Conservation (phyloP, 2,329 filamentous ascomycete species). For the Thelonectria olida region DNA sequence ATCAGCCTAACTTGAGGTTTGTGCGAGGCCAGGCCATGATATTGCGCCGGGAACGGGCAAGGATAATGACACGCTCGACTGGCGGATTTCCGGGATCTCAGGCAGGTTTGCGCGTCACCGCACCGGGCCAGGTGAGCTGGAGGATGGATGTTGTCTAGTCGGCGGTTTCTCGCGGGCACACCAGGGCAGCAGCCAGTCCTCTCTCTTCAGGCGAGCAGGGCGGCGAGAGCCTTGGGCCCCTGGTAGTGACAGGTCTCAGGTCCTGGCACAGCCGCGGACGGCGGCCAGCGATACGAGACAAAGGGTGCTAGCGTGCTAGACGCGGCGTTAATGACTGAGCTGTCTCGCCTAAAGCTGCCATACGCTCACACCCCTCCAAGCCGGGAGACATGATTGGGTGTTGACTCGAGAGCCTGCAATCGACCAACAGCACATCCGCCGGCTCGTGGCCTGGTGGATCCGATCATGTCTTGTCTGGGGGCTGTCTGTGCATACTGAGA, state of each 20-base stretch:
- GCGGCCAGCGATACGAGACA: conserved; percentile 41
- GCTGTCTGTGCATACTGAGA: not conserved
- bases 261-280: conserved; percentile 43
- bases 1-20: conserved; percentile 20
- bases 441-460: conserved; percentile 26
- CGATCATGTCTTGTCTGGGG: conserved; percentile 20
- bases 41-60: conserved; percentile 25
- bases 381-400: conserved; percentile 30
- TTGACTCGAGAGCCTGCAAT: conserved; percentile 32
- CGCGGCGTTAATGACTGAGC: conserved; percentile 43
- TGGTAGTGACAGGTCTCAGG: conserved; percentile 6
- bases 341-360: conserved; percentile 37
- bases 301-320: conserved; percentile 43
- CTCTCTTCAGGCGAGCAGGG: conserved; percentile 21
- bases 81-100: conserved; percentile 16
- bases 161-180: conserved; percentile 27
- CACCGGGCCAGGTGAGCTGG: conserved; percentile 13
- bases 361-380: conserved; percentile 25
- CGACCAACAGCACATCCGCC: conserved; percentile 38
- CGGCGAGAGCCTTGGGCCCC: conserved; percentile 20
- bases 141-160: conserved; percentile 18
- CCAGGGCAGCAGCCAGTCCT: conserved; percentile 21
- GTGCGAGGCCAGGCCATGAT: conserved; percentile 28
- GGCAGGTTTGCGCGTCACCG: conserved; percentile 21
- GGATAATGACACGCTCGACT: conserved; percentile 18